Evolutionary conservation across 1,139 yeast genomes (phyloP), one percentile per base, ranked within the genome.

Genomic region (Debaryomyces fabryi): DNA sequence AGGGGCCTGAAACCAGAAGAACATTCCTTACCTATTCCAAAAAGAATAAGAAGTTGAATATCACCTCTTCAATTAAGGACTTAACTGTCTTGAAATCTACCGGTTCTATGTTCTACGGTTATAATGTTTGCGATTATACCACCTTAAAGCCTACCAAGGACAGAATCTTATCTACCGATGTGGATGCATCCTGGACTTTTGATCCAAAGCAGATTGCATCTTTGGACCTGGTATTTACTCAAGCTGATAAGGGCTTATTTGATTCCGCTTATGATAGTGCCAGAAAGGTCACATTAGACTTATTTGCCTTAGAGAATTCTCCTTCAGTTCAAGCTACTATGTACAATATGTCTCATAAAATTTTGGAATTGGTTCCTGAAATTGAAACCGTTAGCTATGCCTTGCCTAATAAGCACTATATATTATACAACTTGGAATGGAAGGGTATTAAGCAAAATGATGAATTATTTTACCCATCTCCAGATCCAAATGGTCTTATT

Each of bases 251-350:
- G 25, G 88, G 88, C n/a, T 70, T 79, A 39, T 86, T 86, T 58
- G 96, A 89, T 68, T 49, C 64, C 9, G 79, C 88, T 24, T 88
- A 78, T 65, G 64, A 75, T 25, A 62, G 65, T 18, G 95, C 92
- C 21, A 80, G 91, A 62, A 75, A 74, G 46, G 77, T 81, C 57
- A 90, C 96, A 2, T 77, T 91, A 59, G 87, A 84, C 49, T 77
- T 80, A 52, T 91, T 91, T 69, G 96, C 97, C 21, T 68, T 78
- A 47, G 97, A 91, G 68, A 84, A 88, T 69, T 88, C 96, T 8
- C 82, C 96, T 16, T 86, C 96, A 15, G 97, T 91, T 44, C 97
- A 91, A 74, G 96, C 96, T 39, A 91, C 97, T 52, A 90, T 90
- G 97, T 91, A 83, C 78, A 88, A 90, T 76, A 91, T 91, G 93